Base-by-base conservation (phyloP, 345 rosid species). In the Corymbia maculata region DNA sequence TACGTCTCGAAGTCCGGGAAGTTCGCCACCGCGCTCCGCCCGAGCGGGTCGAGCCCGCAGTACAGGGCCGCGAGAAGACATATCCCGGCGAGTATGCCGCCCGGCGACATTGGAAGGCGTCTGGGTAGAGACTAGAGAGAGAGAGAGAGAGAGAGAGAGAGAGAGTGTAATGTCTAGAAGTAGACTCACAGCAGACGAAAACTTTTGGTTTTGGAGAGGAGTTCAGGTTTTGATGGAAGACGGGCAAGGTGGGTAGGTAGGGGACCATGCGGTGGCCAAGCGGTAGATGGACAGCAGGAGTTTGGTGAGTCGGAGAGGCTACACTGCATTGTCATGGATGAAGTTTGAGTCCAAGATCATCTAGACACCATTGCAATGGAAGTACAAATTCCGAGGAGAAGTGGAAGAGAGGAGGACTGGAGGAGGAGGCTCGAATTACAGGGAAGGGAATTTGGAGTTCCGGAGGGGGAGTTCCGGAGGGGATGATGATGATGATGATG, bases 21-120 rank as follows among this genome's bases (percentile, higher is more conserved):
- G 22, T 85, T 91, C 0, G 92, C 86, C 79, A 93, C 90, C 28
- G 93, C 88, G 87, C 94, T 92, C 88, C 90, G 91, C 86, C 88
- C 86, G 24, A 92, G 89, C 32, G 94, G 94, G 89, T 93, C 94
- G 30, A 89, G 75, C 36, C 91, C 94, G 79, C 94, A 93, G 90
- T 92, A 93, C 80, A 93, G 82, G 22, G 93, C 93, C 10, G 89
- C 88, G 49, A 93, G 84, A 30, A 92, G 92, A 51, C 92, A 82
- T 13, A 90, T 15, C 26, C 88, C 90, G 53, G 88, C 91, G 44
- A 92, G 85, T 42, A 88, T 66, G 32, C 90, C 87, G 36, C 85
- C 55, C 26, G 79, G 87, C 85, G 89, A 79, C 92, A 93, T 91
- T 4, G 61, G 68, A 36, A 64, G 86, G 84, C 85, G 32, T 79